These are phyloP conservation scores for Eugenia klotzschiana DNA, from an alignment of 441 rosid genomes.

Conservation along the genomic window DNA sequence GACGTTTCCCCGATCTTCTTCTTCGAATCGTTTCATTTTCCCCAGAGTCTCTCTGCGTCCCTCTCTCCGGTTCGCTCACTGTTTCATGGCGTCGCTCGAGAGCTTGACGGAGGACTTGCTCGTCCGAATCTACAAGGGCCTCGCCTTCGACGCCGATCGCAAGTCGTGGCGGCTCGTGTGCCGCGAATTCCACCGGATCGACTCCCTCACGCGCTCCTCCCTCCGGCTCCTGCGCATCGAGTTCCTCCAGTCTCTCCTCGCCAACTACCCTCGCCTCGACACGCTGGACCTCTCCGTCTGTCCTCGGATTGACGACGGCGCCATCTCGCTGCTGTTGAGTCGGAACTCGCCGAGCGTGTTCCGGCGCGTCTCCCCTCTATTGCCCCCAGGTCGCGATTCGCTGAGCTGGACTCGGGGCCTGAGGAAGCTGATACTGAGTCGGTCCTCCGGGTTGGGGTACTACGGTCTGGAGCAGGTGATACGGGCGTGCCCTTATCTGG, in stretches of 20 bases:
- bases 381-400: background rate
- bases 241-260: slow-evolving; percentile 40
- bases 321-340: slow-evolving; percentile 24
- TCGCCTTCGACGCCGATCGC: slow-evolving; percentile 29
- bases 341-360: background rate
- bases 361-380: background rate
- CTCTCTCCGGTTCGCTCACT: background rate
- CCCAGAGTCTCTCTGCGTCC: background rate
- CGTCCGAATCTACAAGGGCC: slow-evolving; percentile 25
- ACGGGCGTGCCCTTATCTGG: slow-evolving; percentile 37
- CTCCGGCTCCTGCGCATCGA: slow-evolving; percentile 61
- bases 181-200: slow-evolving; percentile 57
- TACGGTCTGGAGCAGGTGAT: slow-evolving; percentile 46
- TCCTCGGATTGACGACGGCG: slow-evolving; percentile 56
- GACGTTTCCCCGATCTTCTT: background rate
- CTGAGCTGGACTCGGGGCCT: slow-evolving; percentile 21
- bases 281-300: slow-evolving; percentile 72
- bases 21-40: background rate
- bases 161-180: slow-evolving; percentile 64
- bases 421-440: slow-evolving; percentile 41
- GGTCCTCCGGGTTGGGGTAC: slow-evolving; percentile 41
- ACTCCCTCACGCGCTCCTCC: slow-evolving; percentile 30
- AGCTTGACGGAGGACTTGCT: slow-evolving; percentile 66
- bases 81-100: slow-evolving; percentile 15
- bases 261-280: slow-evolving; percentile 23